These are phyloP conservation scores for Aphanomyces astaci DNA, from an alignment of 352 stramenopile genomes.

Conservation along the genomic window DNA sequence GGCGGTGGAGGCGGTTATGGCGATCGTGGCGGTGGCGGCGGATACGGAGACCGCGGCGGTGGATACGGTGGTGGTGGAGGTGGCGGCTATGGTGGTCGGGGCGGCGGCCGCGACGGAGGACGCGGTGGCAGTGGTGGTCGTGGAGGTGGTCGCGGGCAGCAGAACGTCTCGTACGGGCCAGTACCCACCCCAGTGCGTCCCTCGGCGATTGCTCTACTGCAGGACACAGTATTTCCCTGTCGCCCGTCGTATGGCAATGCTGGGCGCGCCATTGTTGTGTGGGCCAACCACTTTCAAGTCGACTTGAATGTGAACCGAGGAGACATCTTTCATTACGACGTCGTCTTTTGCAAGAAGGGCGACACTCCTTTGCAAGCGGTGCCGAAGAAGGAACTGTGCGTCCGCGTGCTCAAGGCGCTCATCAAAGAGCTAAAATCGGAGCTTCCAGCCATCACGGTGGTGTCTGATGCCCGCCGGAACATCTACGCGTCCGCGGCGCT, in stretches of 20 bases:
- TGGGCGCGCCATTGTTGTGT: not conserved
- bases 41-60: not conserved
- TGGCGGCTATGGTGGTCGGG: not conserved
- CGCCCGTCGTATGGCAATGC: not conserved
- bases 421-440: constrained; percentile 33
- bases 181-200: not conserved
- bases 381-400: constrained; percentile 45
- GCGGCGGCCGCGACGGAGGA: constrained; percentile 13
- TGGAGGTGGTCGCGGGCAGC: constrained; percentile 32
- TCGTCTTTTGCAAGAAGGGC: constrained; percentile 37
- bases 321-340: constrained; percentile 70
- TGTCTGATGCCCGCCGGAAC: constrained; percentile 51
- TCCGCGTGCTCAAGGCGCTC: constrained; percentile 50
- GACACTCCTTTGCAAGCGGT: constrained; percentile 43
- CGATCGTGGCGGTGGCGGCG: not conserved
- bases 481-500: constrained; percentile 41
- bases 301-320: constrained; percentile 33
- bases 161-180: not conserved
- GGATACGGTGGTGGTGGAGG: not conserved
- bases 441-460: constrained; percentile 34
- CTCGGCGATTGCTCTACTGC: not conserved
- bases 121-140: constrained; percentile 28
- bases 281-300: constrained; percentile 27
- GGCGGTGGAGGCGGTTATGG: not conserved
- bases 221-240: not conserved